Evolutionary conservation across 2,329 filamentous ascomycete species (phyloP).

Genomic region (Pezizomycotina sp.): DNA sequence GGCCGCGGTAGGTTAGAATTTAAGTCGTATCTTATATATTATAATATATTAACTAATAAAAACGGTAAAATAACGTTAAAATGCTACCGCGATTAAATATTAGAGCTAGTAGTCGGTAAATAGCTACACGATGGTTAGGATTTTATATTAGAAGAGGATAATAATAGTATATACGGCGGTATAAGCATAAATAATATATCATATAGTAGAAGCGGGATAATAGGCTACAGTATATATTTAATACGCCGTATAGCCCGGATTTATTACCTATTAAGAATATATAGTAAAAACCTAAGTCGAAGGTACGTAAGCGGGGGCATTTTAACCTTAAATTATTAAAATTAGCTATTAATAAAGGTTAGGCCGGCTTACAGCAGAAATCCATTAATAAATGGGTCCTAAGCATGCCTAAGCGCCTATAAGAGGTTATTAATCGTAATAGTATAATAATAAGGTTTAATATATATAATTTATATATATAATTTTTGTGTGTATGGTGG

Average conservation of each 20-base stretch:
- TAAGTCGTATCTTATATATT: constrained; percentile 2
- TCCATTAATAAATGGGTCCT: constrained; percentile 3
- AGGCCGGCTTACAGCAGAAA: not conserved
- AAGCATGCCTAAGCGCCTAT: constrained; percentile 1
- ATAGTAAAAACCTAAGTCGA: no score
- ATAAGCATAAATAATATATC: not conserved
- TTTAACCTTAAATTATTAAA: no score
- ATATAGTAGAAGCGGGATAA: not conserved
- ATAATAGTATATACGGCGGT: not conserved
- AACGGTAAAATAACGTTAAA: constrained; percentile 1
- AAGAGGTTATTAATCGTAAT: constrained; percentile 1
- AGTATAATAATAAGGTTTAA: constrained; percentile 3
- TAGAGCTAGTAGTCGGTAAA: not conserved
- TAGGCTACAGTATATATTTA: not conserved
- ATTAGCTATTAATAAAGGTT: not conserved
- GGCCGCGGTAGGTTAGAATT: not conserved
- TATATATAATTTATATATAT: no score
- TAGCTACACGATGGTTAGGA: not conserved
- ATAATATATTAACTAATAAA: not conserved
- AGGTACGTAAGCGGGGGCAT: no score
- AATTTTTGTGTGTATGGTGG: no score
- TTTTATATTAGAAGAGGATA: constrained; percentile 1
- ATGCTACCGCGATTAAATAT: not conserved
- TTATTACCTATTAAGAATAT: no score
- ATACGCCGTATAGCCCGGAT: no score